Evolutionary conservation across 768 basidiomycete species (phyloP), one percentile per base, ranked within the genome.

Genomic region (Rhodotorula kratochvilovae): DNA sequence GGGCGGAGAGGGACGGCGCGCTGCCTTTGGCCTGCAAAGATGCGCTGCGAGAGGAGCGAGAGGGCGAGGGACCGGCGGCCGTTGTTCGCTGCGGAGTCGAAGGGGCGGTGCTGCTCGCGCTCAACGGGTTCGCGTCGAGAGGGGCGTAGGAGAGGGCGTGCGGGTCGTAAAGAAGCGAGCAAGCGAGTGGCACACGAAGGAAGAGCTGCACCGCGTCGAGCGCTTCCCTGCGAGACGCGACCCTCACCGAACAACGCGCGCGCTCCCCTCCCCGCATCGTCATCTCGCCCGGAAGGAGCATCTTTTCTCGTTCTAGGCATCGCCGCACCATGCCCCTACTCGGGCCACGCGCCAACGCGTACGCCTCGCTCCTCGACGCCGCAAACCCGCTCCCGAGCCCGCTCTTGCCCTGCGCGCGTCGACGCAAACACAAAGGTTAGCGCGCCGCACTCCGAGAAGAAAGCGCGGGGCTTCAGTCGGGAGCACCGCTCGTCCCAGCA

Each of bases 361-460:
- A 60, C 50, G 59, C 59, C 17, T 66, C 66, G 23, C 35, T 21
- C 39, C 48, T 51, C 39, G 33, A 59, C 12, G 50, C 66, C 5
- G n/a, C 25, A n/a, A 66, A 66, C n/a, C 66, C 66, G 31, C 57
- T 51, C 13, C 66, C 66, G 36, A 66, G 66, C 12, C 66, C 66
- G 36, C 59, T 57, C 48, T 66, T 66, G 27, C 66, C 66, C 66
- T 66, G 66, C 33, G 5, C 12, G 54, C 5, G 10, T 46, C n/a
- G n/a, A n/a, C 48, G 8, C 31, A 33, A 7, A 15, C 46, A 13
- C 2, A 10, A 53, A 16, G 5, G 51, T 53, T 15, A 53, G 51
- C 51, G 51, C 13, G n/a, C 10, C 46, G 46, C 23, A 17, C 46
- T n/a, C n/a, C n/a, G n/a, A n/a, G n/a, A n/a, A n/a, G n/a, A n/a